Conservation (phyloP, 129 eudicot species). For the Ambrosia artemisiifolia region DNA sequence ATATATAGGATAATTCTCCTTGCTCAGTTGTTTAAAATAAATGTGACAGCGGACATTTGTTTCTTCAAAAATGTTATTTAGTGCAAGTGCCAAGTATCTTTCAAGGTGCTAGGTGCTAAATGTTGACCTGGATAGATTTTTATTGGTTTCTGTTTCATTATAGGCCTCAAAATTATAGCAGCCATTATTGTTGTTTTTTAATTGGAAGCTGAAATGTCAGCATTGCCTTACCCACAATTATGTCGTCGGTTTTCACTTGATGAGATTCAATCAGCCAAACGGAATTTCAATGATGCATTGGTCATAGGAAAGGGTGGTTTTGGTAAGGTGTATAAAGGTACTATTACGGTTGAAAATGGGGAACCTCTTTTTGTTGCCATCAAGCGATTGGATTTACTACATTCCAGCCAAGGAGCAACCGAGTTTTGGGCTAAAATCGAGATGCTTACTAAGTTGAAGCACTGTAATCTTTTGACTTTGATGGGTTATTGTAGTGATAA, state of each 20-base stretch:
- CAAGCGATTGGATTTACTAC: not conserved
- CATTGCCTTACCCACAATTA: not conserved
- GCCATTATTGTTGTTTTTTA: not conserved
- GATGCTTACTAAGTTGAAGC: not conserved
- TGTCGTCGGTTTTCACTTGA: not conserved
- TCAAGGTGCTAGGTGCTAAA: not conserved
- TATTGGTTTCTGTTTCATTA: not conserved
- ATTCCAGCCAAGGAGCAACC: not conserved
- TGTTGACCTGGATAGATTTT: not conserved
- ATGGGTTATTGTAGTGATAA: not conserved
- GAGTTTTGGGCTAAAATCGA: slow-evolving; percentile 9
- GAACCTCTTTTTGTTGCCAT: not conserved
- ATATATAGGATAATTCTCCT: too few relatives aligned
- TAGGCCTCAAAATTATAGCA: not conserved
- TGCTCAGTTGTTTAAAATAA: too few relatives aligned
- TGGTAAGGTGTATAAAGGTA: slow-evolving; percentile 1
- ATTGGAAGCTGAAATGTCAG: not conserved
- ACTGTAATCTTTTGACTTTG: slow-evolving; percentile 2
- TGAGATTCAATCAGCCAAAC: not conserved
- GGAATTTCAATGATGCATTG: not conserved
- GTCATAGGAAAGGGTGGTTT: not conserved
- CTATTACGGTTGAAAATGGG: not conserved
- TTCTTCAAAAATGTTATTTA: not conserved
- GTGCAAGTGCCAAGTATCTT: not conserved
- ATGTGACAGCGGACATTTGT: not conserved